Conservation (phyloP, 345 rosid species). For the Pistacia integerrima region DNA sequence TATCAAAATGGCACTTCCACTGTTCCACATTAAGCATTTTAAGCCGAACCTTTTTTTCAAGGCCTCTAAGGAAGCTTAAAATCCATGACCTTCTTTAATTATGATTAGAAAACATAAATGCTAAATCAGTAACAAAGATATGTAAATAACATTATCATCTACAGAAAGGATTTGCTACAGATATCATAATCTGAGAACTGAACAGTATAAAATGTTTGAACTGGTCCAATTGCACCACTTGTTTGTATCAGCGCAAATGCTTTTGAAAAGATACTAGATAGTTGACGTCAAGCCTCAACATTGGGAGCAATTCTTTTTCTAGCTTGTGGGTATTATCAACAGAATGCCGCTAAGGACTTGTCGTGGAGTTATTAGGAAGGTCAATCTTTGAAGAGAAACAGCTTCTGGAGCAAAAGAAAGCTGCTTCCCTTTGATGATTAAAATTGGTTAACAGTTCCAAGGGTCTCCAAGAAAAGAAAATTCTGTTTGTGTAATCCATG, state of each 20-base stretch:
- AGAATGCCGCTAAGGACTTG: not conserved
- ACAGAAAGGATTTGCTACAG: not conserved
- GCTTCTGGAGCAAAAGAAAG: not conserved
- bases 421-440: no score
- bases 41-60: not conserved
- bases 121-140: not conserved
- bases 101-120: not conserved
- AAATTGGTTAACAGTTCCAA: no score
- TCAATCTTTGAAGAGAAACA: not conserved
- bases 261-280: no score
- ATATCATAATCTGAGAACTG: not conserved
- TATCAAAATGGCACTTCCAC: conserved; percentile 1
- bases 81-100: not conserved
- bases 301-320: no score
- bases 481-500: not conserved
- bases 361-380: not conserved
- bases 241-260: no score
- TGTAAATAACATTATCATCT: not conserved
- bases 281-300: no score
- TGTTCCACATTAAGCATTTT: not conserved
- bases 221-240: no score
- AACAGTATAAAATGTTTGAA: not conserved
- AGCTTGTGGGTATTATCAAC: not conserved
- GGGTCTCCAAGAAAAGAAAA: no score
- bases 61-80: not conserved